Percentiles rank a stretch among this genome's conserved stretches.
These are phyloP conservation scores for Yamadazyma friedrichii DNA, from an alignment of 1,139 yeast genomes.

Conservation along the genomic window DNA sequence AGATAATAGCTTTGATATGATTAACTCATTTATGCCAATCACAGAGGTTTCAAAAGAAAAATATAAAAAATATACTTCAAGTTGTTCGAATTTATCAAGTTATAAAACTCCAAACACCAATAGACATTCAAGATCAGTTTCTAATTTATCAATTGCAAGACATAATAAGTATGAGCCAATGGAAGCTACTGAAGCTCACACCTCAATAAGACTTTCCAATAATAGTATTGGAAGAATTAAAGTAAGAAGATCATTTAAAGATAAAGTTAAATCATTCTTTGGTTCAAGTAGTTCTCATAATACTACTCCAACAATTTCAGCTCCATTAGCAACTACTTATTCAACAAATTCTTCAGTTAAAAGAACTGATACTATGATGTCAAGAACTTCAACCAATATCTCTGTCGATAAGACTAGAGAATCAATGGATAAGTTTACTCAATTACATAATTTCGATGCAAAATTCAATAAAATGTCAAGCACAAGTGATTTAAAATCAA, in stretches of 20 bases:
- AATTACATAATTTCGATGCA: constrained; percentile 7
- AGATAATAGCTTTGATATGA: constrained; percentile 15
- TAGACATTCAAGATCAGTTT: constrained; percentile 16
- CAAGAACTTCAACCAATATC: constrained; percentile 13
- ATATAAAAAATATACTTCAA: constrained; percentile 14
- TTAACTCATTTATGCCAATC: constrained; percentile 17
- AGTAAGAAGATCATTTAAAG: constrained; percentile 25
- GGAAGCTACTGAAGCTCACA: constrained; percentile 12
- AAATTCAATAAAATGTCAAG: constrained; percentile 12
- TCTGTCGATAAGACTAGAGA: constrained; percentile 13
- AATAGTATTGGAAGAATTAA: constrained; percentile 12
- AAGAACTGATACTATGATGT: background rate
- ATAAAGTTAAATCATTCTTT: constrained; percentile 27
- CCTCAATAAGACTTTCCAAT: constrained; percentile 14
- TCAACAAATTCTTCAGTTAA: constrained; percentile 14
- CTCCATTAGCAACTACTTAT: constrained; percentile 15
- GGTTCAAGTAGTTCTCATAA: constrained; percentile 5
- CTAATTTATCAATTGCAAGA: constrained; percentile 15
- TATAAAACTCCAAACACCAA: constrained; percentile 1
- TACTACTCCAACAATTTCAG: constrained; percentile 10
- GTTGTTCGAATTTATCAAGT: constrained; percentile 15
- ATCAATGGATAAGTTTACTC: constrained; percentile 9
- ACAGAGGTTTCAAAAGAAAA: constrained; percentile 11
- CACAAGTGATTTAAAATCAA: constrained; percentile 27
- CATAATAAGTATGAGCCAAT: constrained; percentile 18